phyloP scores from a whole-genome alignment of 345 rosid species.

The Citrus inodora region DNA sequence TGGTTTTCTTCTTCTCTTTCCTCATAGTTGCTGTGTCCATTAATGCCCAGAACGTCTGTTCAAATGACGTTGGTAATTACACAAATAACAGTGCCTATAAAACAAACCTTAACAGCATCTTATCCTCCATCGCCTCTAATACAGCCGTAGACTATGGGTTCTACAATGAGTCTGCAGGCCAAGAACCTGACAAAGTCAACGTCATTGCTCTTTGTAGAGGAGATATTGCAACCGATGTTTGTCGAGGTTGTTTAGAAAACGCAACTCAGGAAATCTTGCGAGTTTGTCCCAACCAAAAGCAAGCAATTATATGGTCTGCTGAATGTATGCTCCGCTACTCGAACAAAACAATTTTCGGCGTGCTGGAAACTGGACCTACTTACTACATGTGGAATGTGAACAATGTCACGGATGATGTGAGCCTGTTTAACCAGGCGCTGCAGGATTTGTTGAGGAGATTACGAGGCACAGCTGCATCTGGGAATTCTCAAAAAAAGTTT shows the following conservation, averaged over 20 bases:
- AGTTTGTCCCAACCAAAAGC: constrained; percentile 21
- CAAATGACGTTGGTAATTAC: constrained; percentile 6
- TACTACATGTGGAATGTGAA: neutral
- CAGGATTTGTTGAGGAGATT: constrained; percentile 6
- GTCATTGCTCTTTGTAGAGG: constrained; percentile 31
- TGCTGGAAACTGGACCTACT: neutral
- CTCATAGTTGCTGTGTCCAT: neutral
- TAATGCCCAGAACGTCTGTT: constrained; percentile 7
- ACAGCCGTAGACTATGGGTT: constrained; percentile 20
- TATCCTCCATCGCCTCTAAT: constrained; percentile 24
- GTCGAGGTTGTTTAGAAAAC: constrained; percentile 19
- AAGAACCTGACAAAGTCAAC: constrained; percentile 3
- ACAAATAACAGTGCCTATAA: constrained; percentile 17
- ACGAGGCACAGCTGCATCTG: constrained; percentile 6
- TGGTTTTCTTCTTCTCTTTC: neutral
- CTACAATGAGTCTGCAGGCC: constrained; percentile 23
- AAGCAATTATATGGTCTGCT: constrained; percentile 21
- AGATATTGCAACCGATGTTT: constrained; percentile 13
- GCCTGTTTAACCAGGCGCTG: constrained; percentile 8
- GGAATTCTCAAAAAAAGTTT: constrained; percentile 21
- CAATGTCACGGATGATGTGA: neutral
- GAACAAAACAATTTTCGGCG: constrained; percentile 17
- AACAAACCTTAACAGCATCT: constrained; percentile 19
- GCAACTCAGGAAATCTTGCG: constrained; percentile 1
- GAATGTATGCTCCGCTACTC: constrained; percentile 34